Evolutionary conservation across 2,329 filamentous ascomycete species (phyloP).

Genomic region (Fusarium mundagurra): DNA sequence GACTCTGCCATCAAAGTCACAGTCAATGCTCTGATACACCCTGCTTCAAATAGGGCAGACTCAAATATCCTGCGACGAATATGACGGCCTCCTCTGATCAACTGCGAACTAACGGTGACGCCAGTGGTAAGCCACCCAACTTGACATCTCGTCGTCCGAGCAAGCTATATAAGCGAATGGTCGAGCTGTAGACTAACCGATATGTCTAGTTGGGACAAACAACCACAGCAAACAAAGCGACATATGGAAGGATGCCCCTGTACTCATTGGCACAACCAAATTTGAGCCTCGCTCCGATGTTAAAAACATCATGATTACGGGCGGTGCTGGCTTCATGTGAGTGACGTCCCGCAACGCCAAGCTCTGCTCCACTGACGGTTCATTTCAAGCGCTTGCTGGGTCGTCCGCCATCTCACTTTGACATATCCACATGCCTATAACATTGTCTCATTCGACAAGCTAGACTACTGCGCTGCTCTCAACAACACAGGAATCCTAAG

Average conservation of each 20-base stretch:
- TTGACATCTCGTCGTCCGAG: neutral
- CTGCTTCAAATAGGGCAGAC: neutral
- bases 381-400: constrained; percentile 76
- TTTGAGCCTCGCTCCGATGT: constrained; percentile 75
- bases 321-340: constrained; percentile 87
- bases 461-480: constrained; percentile 83
- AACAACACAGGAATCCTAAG: constrained; percentile 80
- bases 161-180: constrained; percentile 1
- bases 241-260: constrained; percentile 76
- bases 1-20: neutral
- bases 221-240: constrained; percentile 58
- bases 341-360: constrained; percentile 44
- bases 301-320: constrained; percentile 85
- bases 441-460: constrained; percentile 84
- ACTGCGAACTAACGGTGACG: constrained; percentile 17
- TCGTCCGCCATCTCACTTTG: constrained; percentile 79
- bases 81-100: constrained; percentile 31
- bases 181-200: neutral
- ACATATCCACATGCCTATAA: constrained; percentile 81
- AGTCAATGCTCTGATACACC: neutral
- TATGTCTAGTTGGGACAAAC: constrained; percentile 18
- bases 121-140: constrained; percentile 17
- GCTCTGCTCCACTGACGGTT: constrained; percentile 32
- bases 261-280: constrained; percentile 74
- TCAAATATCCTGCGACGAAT: neutral